A percentile compares a stretch with the other conserved stretches of the same genome.
Conservation (phyloP, 106 monocot species). For the Allium sativum region DNA sequence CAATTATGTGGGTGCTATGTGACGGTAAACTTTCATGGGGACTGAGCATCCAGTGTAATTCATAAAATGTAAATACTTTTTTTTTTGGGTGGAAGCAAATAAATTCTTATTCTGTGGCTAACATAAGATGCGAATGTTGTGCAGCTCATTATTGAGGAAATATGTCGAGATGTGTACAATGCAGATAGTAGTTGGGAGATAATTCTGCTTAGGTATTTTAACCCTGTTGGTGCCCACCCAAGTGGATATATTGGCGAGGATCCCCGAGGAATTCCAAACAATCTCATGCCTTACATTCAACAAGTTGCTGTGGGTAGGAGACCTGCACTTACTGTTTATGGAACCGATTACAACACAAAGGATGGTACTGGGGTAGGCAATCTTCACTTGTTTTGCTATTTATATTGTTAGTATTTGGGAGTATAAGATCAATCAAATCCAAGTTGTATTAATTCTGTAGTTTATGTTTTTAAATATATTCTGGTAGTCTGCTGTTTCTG, state of each 20-base stretch:
- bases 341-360: constrained; percentile 76
- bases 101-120: background rate
- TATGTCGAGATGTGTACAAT: background rate
- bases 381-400: background rate
- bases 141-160: constrained; percentile 4
- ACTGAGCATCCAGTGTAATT: no score
- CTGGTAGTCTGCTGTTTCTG: no score
- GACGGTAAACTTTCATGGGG: no score
- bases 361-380: constrained; percentile 86
- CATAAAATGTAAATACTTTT: no score
- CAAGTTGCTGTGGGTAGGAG: constrained; percentile 94
- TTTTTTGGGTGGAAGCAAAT: no score
- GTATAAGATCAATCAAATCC: no score
- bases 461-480: no score
- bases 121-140: background rate
- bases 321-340: constrained; percentile 64
- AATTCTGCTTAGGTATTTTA: constrained; percentile 57
- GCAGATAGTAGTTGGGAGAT: background rate
- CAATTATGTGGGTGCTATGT: no score
- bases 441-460: no score
- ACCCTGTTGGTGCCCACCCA: constrained; percentile 89
- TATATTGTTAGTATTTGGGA: background rate
- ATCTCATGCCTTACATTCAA: constrained; percentile 92
- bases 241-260: constrained; percentile 92
- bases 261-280: constrained; percentile 90